Base-by-base conservation (phyloP, 805 yeast genomes). In the Saccharomycopsis guyanensis region DNA sequence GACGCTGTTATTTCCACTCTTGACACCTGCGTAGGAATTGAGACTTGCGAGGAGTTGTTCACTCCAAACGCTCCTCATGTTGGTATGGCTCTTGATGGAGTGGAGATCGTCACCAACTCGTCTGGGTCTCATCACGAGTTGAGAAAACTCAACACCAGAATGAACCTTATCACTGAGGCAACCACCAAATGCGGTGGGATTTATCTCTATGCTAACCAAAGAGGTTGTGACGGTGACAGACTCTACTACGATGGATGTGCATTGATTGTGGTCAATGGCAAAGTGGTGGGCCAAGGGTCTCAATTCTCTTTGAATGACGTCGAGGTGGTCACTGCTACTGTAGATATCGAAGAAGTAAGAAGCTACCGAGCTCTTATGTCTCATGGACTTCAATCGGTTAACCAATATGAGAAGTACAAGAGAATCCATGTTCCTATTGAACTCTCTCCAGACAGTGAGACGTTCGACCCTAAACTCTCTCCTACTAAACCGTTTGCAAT, bases 161-260 rank as follows among this genome's bases (percentile, higher is more conserved):
- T 93, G 68, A 76, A 82, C 47, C 71, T 93, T 59, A 93, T 93
- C 55, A 76, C 80, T 13, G 96, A 86, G 59, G 97, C 98, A 1
- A 89, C 97, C 2, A 76, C 86, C 45, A 88, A 93, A 64, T 89
- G 97, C 60, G 99, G 99, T 44, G 99, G 99, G 31, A 78, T 93
- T 23, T 93, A 93, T 57, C 68, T 93, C 41, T 93, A 93, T 57
- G 76, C 97, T 15, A 93, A 93, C 65, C 99, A 94, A 66, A 80
- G 84, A 54, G 99, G 99, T 2, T 93, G 99, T 63, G 99, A 93
- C 62, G 99, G 99, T 56, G 99, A 94, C 60, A 73, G 99, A 49
- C 66, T 93, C 38, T 93, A 93, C 64, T 93, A 93, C 60, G 99
- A 93, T 62, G 99, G 99, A 0, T 86, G 96, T 68, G 96, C 98